These are phyloP conservation scores for Flaveria floridana DNA, from an alignment of 140 eudicot species.

Conservation along the genomic window DNA sequence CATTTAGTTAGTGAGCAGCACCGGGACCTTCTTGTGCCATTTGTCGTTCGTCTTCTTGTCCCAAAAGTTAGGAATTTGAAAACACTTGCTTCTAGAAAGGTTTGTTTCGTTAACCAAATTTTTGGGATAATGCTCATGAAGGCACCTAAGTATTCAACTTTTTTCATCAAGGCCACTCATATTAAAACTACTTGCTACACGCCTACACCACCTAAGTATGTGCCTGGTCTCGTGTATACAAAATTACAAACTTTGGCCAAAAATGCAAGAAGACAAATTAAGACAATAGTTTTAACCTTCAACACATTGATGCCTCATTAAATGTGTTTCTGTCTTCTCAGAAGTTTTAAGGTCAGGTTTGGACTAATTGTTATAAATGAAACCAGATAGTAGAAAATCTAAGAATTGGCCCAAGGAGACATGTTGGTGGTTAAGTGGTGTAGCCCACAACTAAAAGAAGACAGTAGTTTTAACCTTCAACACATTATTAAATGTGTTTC, in stretches of 20 bases:
- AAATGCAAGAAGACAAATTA: not conserved
- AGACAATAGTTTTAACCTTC: not conserved
- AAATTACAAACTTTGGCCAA: constrained; percentile 3
- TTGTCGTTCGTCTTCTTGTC: constrained; percentile 66
- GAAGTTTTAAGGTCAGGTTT: not conserved
- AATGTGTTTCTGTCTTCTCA: not conserved
- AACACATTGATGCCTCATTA: not conserved
- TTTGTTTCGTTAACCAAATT: constrained; percentile 16
- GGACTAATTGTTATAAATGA: constrained; percentile 4
- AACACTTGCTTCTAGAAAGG: constrained; percentile 83
- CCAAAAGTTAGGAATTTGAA: constrained; percentile 80
- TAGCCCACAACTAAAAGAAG: too few species aligned
- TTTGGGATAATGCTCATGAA: not conserved
- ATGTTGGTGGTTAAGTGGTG: too few species aligned
- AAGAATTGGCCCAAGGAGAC: too few species aligned
- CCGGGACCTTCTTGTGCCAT: constrained; percentile 62
- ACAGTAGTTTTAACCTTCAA: too few species aligned
- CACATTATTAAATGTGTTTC: too few species aligned
- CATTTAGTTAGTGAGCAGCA: constrained; percentile 51
- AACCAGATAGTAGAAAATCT: not conserved
- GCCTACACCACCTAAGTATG: not conserved
- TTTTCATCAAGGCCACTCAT: not conserved
- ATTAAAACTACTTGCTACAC: not conserved
- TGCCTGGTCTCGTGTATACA: not conserved
- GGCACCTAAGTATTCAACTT: not conserved